Evolutionary conservation across 345 rosid genomes (phyloP).

Genomic region (Populus euphratica): DNA sequence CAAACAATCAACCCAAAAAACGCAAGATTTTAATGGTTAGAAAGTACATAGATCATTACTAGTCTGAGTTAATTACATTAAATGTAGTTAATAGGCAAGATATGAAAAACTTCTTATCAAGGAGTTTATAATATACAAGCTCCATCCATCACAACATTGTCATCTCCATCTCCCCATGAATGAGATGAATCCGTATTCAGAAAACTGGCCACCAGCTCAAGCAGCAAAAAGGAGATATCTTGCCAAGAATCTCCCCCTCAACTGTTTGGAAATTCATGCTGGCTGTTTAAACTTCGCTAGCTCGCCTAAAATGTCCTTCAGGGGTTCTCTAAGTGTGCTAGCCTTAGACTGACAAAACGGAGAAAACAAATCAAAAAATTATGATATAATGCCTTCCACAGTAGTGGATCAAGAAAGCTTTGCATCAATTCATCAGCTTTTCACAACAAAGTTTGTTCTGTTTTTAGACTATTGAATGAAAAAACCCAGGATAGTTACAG

Average conservation of each 20-base stretch:
- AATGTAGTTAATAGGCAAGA: neutral
- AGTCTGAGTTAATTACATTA: neutral
- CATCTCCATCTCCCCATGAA: constrained; percentile 3
- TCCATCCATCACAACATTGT: neutral
- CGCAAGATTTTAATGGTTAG: neutral
- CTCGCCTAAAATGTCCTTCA: constrained; percentile 36
- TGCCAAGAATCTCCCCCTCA: constrained; percentile 7
- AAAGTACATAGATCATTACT: neutral
- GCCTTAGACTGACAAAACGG: constrained; percentile 38
- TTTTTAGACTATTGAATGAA: neutral
- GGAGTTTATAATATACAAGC: constrained; percentile 3
- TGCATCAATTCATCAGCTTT: neutral
- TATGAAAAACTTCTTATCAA: neutral
- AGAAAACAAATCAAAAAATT: neutral
- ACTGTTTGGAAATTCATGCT: constrained; percentile 9
- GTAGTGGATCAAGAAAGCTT: neutral
- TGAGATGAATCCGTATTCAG: neutral
- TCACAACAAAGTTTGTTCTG: too few species aligned
- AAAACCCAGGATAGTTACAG: neutral
- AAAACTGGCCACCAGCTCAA: constrained; percentile 5
- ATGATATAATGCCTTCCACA: neutral
- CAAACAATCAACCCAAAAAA: neutral
- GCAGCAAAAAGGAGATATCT: neutral
- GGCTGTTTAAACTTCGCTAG: constrained; percentile 33
- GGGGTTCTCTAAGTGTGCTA: constrained; percentile 31